Base-by-base conservation (phyloP, 2,329 filamentous ascomycete genomes). In the Spiromastix sp. region DNA sequence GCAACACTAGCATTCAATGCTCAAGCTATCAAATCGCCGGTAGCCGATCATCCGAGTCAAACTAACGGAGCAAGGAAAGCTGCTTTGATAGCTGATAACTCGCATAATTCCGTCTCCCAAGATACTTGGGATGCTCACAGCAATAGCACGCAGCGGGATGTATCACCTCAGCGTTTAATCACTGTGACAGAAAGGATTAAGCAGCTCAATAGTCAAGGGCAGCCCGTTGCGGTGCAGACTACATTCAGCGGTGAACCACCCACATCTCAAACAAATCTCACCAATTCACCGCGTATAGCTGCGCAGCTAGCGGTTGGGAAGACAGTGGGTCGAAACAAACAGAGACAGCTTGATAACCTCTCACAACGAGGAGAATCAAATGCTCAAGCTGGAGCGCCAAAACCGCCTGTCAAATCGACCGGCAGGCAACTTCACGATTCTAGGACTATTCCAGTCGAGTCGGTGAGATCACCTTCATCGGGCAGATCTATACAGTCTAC, bases 181-280 rank as follows among this genome's bases (percentile, higher is more conserved):
- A 55, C 57, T 4, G 59, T 63, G 26, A 60, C 43, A 42, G 56
- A 59, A 39, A 61, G 55, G 39, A 58, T 62, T 32, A 54, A 54
- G 31, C 48, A 39, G 33, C 59, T 59, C 38, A 48, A 50, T 15
- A 42, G 45, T 16, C 46, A 43, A 33, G 44, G 47, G 16, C 43
- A 45, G 9, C 30, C 46, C 2, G 27, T 39, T 11, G 37, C 16
- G 21, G 24, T 40, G 4, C 37, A 37, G n/a, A 21, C 40, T 19
- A 12, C 32, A 35, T 38, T 37, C 16, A 34, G 40, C n/a, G 44
- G 38, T 34, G 44, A 36, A 28, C 42, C 39, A 17, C 30, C 32
- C 29, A 37, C 33, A 20, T n/a, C 37, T 11, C 34, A 44, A 6
- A 37, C 44, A 16, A 43, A 47, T 28, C 27, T 40, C 20, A 47